Conservation (phyloP, 169 alveolate species). For the Babesia divergens region DNA sequence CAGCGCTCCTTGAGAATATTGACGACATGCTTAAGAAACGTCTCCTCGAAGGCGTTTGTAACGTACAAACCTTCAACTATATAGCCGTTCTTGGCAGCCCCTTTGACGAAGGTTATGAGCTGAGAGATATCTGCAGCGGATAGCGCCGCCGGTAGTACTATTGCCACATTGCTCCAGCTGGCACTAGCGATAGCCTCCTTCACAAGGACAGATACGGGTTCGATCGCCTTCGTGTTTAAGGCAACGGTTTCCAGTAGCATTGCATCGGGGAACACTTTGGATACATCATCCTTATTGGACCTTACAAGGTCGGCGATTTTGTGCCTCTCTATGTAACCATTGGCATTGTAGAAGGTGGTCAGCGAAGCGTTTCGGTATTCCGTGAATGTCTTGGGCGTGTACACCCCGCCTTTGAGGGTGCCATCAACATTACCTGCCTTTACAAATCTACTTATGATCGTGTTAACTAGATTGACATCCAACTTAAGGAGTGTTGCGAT, state of each 20-base stretch:
- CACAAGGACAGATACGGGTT: conserved; percentile 50
- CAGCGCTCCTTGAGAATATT: conserved; percentile 27
- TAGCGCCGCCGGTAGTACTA: conserved; percentile 50
- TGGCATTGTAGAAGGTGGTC: conserved; percentile 27
- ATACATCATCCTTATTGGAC: background rate
- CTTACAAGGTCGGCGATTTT: background rate
- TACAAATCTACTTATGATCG: background rate
- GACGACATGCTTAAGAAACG: conserved; percentile 23
- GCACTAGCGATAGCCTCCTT: conserved; percentile 51
- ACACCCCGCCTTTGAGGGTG: conserved; percentile 36
- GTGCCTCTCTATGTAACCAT: conserved; percentile 47
- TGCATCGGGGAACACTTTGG: conserved; percentile 24
- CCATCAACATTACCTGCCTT: conserved; percentile 42
- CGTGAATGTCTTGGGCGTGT: conserved; percentile 35
- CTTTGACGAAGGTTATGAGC: conserved; percentile 16
- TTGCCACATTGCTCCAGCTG: conserved; percentile 48
- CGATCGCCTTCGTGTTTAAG: conserved; percentile 29
- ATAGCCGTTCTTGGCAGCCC: conserved; percentile 37
- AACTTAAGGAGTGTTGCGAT: conserved; percentile 1
- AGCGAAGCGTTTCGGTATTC: conserved; percentile 36
- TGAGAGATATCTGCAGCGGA: conserved; percentile 9
- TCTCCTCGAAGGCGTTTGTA: conserved; percentile 24
- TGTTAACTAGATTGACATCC: conserved; percentile 41
- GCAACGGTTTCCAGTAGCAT: conserved; percentile 27
- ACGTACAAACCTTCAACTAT: conserved; percentile 41